These are phyloP conservation scores for Caloboletus firmus DNA, from an alignment of 1,284 basidiomycete genomes.

Conservation along the genomic window DNA sequence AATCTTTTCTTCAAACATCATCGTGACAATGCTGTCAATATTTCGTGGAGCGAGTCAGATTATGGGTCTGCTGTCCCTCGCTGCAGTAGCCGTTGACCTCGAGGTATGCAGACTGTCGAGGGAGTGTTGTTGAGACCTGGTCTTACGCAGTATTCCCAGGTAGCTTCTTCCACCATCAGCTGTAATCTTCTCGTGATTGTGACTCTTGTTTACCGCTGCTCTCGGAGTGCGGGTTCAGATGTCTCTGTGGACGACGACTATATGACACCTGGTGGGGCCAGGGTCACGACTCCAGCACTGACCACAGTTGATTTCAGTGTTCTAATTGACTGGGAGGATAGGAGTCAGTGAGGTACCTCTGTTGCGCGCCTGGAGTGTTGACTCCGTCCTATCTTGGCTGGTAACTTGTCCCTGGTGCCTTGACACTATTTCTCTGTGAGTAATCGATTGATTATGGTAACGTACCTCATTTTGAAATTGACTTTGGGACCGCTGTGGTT, in stretches of 20 bases:
- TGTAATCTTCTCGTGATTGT: slow-evolving; percentile 25
- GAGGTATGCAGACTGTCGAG: slow-evolving; percentile 18
- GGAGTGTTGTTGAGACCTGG: not conserved
- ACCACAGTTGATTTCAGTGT: slow-evolving; percentile 8
- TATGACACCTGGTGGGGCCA: not conserved
- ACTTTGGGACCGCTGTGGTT: not conserved
- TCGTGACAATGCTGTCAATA: slow-evolving; percentile 19
- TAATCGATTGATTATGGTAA: too few species aligned
- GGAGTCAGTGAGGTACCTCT: not conserved
- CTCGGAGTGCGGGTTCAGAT: not conserved
- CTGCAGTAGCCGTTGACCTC: slow-evolving; percentile 14
- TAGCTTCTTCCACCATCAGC: slow-evolving; percentile 15
- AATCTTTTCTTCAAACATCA: slow-evolving; percentile 19
- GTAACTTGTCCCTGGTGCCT: too few species aligned
- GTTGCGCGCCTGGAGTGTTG: not conserved
- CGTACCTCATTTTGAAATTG: too few species aligned
- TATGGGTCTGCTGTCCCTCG: slow-evolving; percentile 3
- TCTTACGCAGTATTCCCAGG: slow-evolving; percentile 14
- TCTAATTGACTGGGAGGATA: not conserved
- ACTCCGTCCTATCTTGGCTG: not conserved
- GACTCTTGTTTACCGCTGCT: slow-evolving; percentile 19
- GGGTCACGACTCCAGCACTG: slow-evolving; percentile 1
- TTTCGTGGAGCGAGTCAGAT: slow-evolving; percentile 24
- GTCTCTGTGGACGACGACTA: slow-evolving; percentile 5
- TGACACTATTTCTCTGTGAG: too few species aligned